A percentile compares a stretch with the other conserved stretches of the same genome.
phyloP scores from a whole-genome alignment of 805 yeast species.

The Citeromyces matritensis region DNA sequence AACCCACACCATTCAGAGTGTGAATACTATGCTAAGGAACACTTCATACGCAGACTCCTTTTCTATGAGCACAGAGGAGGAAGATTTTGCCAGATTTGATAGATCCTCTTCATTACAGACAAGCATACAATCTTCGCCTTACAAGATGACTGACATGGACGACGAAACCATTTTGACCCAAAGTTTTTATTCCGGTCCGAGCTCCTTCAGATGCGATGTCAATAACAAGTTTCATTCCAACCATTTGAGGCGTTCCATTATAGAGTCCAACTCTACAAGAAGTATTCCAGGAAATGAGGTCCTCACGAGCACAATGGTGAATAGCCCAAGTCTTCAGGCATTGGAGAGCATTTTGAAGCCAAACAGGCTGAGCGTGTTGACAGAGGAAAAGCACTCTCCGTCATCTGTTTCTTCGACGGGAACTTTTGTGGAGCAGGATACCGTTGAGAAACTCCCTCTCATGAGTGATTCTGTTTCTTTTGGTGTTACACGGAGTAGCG shows the following conservation, averaged over 20 bases:
- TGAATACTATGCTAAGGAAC: too few species aligned
- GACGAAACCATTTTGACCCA: background rate
- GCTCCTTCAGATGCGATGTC: constrained; percentile 8
- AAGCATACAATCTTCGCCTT: constrained; percentile 13
- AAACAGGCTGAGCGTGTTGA: constrained; percentile 1
- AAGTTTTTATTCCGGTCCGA: constrained; percentile 13
- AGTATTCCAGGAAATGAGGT: constrained; percentile 14
- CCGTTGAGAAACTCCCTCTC: background rate
- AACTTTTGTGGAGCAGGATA: background rate
- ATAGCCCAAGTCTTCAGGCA: constrained; percentile 20
- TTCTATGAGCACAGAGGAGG: constrained; percentile 11
- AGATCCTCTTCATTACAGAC: constrained; percentile 21
- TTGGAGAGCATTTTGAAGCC: constrained; percentile 13
- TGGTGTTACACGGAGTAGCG: too few species aligned
- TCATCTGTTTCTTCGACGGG: background rate
- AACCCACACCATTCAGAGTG: too few species aligned
- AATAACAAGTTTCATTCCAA: constrained; percentile 12
- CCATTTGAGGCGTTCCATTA: constrained; percentile 14
- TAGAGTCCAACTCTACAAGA: constrained; percentile 13
- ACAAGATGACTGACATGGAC: constrained; percentile 2
- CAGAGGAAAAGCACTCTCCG: background rate
- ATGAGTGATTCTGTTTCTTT: too few species aligned
- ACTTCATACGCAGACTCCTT: too few species aligned
- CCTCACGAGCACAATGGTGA: constrained; percentile 12
- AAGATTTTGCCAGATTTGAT: constrained; percentile 16